These are phyloP conservation scores for Scalesia atractyloides DNA, from an alignment of 129 eudicot genomes.

Conservation along the genomic window DNA sequence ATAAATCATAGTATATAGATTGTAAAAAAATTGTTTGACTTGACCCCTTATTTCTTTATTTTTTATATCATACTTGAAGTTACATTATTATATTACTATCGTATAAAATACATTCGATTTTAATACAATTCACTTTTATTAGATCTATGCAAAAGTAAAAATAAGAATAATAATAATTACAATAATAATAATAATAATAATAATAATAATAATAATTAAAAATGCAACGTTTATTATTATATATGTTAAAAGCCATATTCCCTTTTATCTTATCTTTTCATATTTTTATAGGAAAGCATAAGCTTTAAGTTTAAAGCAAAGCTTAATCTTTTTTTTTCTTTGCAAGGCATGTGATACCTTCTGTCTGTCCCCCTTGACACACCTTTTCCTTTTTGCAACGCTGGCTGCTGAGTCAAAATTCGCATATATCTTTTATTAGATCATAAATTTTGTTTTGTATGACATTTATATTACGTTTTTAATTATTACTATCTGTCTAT, in stretches of 20 bases:
- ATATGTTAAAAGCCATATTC: neutral
- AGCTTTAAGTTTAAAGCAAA: conserved; percentile 17
- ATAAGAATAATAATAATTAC: neutral
- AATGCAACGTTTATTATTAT: neutral
- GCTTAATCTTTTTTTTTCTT: neutral
- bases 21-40: no score
- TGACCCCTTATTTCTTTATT: no score
- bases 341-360: conserved; percentile 31
- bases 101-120: no score
- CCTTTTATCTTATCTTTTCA: conserved; percentile 9
- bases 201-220: neutral
- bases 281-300: conserved; percentile 1
- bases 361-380: conserved; percentile 9
- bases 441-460: conserved; percentile 1
- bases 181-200: neutral
- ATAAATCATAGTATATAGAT: no score
- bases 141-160: no score
- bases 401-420: conserved; percentile 29
- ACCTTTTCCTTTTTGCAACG: conserved; percentile 24
- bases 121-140: no score
- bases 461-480: neutral
- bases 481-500: neutral
- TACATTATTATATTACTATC: no score
- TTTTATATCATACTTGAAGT: no score
- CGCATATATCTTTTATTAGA: neutral